A percentile compares a stretch with the other conserved stretches of the same genome.
These are phyloP conservation scores for Fusarium metavorans DNA, from an alignment of 2,329 filamentous ascomycete genomes.

Conservation along the genomic window DNA sequence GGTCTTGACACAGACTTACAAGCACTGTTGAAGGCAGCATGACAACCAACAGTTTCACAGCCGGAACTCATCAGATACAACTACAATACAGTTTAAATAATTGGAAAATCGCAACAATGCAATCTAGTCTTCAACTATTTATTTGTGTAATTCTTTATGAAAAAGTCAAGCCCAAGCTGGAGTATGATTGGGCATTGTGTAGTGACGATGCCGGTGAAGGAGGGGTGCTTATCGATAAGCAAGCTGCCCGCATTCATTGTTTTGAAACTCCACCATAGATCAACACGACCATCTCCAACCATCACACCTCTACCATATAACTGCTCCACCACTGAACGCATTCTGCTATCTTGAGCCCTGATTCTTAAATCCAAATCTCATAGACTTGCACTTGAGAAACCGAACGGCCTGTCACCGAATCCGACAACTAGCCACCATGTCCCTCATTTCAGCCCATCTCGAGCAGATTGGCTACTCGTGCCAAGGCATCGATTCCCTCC, in stretches of 20 bases:
- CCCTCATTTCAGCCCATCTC: constrained; percentile 76
- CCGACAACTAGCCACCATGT: constrained; percentile 63
- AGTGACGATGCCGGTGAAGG: neutral
- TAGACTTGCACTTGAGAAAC: neutral
- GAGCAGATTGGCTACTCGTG: constrained; percentile 84
- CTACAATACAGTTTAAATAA: neutral
- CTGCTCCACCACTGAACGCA: neutral
- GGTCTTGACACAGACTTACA: neutral
- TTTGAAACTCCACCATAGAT: constrained; percentile 32
- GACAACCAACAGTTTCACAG: neutral
- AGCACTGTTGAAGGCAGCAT: neutral
- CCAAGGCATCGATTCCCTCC: constrained; percentile 79
- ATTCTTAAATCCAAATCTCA: neutral
- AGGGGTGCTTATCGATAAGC: constrained; percentile 34
- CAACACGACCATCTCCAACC: constrained; percentile 13
- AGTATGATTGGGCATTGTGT: constrained; percentile 9
- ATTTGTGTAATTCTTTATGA: neutral
- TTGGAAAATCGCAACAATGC: neutral
- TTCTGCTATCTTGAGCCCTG: neutral
- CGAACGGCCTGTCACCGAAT: neutral
- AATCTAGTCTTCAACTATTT: neutral
- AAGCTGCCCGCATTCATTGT: constrained; percentile 24
- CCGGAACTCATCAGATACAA: neutral
- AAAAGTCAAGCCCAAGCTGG: neutral
- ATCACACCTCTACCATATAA: neutral